Percentiles rank a stretch among this genome's conserved stretches.
These are phyloP conservation scores for Chlorella sp. DNA, from an alignment of 139 green algal species.

Conservation along the genomic window DNA sequence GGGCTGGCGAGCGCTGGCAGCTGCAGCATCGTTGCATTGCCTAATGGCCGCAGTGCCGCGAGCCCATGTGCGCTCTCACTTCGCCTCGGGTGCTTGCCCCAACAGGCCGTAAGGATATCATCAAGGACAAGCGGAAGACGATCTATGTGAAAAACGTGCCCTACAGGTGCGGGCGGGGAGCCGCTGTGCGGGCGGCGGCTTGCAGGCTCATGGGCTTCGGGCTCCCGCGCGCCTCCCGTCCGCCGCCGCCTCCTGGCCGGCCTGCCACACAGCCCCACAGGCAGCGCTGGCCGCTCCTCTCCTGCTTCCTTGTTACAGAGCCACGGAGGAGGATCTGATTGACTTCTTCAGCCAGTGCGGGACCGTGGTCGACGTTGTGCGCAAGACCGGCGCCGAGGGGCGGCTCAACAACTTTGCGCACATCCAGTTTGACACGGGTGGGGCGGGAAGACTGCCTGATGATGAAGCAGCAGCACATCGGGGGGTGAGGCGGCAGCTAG, in stretches of 20 bases:
- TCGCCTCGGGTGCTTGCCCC: not conserved
- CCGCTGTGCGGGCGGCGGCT: no score
- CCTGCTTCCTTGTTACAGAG: not conserved
- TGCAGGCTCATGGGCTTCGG: not conserved
- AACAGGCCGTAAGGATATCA: slow-evolving; percentile 44
- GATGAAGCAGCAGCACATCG: no score
- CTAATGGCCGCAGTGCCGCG: not conserved
- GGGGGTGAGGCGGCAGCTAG: no score
- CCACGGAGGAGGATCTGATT: slow-evolving; percentile 66
- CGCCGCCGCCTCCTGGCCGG: no score
- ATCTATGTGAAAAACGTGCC: slow-evolving; percentile 80
- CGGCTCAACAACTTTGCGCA: slow-evolving; percentile 57
- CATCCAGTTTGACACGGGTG: slow-evolving; percentile 69
- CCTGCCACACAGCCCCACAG: not conserved
- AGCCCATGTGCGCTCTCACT: not conserved
- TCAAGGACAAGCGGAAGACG: slow-evolving; percentile 66
- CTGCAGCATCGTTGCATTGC: not conserved
- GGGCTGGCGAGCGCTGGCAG: not conserved
- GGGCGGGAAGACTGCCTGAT: no score
- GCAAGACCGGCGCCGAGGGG: slow-evolving; percentile 38
- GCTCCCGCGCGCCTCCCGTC: no score
- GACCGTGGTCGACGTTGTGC: slow-evolving; percentile 62
- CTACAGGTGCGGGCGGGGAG: slow-evolving; percentile 45
- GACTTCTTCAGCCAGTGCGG: slow-evolving; percentile 72
- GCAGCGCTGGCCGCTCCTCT: no score